These are phyloP conservation scores for Umbelopsis ramanniana DNA, from an alignment of 192 early-diverging fungal genomes.

Conservation along the genomic window DNA sequence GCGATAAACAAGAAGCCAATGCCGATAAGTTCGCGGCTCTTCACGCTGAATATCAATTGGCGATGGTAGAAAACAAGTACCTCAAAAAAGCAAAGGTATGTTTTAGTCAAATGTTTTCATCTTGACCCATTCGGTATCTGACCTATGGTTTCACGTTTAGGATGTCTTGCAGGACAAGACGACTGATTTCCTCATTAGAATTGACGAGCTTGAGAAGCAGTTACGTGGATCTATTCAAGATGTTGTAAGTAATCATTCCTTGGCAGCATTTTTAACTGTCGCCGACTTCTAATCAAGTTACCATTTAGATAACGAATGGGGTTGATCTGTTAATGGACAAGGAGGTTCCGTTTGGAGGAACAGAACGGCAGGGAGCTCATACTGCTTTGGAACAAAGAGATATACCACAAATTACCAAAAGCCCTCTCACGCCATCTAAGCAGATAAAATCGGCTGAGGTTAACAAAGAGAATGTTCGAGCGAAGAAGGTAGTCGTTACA, in stretches of 20 bases:
- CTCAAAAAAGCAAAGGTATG: slow-evolving; percentile 10
- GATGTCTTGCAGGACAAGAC: slow-evolving; percentile 22
- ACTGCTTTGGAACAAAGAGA: neutral
- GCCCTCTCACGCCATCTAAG: neutral
- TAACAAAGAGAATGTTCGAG: neutral
- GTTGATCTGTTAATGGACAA: neutral
- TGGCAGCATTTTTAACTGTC: neutral
- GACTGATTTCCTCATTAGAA: slow-evolving; percentile 3
- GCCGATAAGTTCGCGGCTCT: neutral
- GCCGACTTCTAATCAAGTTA: neutral
- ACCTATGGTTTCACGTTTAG: neutral
- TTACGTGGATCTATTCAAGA: slow-evolving; percentile 1
- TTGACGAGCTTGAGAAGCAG: slow-evolving; percentile 5
- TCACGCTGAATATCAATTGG: neutral
- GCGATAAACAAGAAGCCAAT: neutral
- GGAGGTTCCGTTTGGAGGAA: neutral
- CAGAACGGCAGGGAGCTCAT: neutral
- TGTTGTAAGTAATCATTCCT: neutral
- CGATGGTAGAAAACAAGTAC: neutral
- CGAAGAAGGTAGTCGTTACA: neutral
- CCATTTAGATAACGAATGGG: neutral
- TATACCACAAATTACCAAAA: neutral
- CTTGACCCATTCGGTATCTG: neutral
- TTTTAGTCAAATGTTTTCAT: neutral
- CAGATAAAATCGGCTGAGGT: neutral